Base-by-base conservation (phyloP, 2,329 filamentous ascomycete genomes). In the Alternaria hordeiaustralica region DNA sequence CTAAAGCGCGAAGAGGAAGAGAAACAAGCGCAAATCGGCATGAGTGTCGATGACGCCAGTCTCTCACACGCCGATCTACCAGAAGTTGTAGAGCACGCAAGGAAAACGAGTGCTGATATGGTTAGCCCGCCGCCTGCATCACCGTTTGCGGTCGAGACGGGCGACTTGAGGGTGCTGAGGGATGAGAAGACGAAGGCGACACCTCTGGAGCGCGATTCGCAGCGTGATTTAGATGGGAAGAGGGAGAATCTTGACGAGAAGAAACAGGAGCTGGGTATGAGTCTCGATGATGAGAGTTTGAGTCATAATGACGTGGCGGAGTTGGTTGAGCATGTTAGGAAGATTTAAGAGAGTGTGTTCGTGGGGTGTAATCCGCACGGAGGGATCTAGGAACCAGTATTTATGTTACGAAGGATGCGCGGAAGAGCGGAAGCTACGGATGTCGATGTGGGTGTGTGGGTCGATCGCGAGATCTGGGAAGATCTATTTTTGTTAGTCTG, bases 1-100 rank as follows among this genome's bases (percentile, higher is more conserved):
- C 23, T 65, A 0, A 43, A 67, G 25, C 55, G 25, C 3, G 54
- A 66, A 18, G 64, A 72, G 49, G 47, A 64, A 3, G 60, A 60
- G n/a, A 69, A 65, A 58, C 67, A 68, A 50, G 51, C 65, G 7
- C 59, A 65, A 21, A n/a, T 72, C 3, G 72, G 72, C 25, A 73
- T 71, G 70, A 59, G 53, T 5, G 41, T 66, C 2, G 67, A 68
- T 28, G 51, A 70, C 18, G 67, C 63, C n/a, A 72, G 67, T 36
- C 51, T 71, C 5, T 69, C 67, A 5, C 56, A 68, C 33, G 45
- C 36, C 13, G 65, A 69, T 23, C 53, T 69, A 5, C 47, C 59
- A n/a, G 56, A 66, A 2, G 46, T 68, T 1, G 46, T 69, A 20
- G 46, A 63, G 8, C 60, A 65, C 23, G 60, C 57, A 4, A 60